A percentile compares a stretch with the other conserved stretches of the same genome.
These are phyloP conservation scores for Cyclotella sp. DNA, from an alignment of 108 stramenopile species.

Conservation along the genomic window DNA sequence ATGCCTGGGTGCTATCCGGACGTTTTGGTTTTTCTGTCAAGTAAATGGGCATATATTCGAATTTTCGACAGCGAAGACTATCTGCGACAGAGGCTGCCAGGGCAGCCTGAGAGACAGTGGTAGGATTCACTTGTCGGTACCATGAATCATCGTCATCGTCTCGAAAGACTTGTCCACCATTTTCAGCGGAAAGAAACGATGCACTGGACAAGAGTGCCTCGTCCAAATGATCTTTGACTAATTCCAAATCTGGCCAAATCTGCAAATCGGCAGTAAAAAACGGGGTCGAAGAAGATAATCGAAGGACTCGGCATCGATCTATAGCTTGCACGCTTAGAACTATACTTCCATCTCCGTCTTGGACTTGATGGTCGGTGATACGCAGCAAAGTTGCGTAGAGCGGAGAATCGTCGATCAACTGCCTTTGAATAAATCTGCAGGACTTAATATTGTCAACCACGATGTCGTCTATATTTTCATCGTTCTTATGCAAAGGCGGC, in stretches of 20 bases:
- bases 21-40: constrained; percentile 35
- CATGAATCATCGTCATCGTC: constrained; percentile 13
- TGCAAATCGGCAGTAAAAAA: constrained; percentile 51
- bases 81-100: constrained; percentile 37
- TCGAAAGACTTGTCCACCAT: neutral
- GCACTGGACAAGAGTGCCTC: constrained; percentile 31
- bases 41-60: constrained; percentile 43
- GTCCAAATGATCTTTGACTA: constrained; percentile 38
- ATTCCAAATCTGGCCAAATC: constrained; percentile 53
- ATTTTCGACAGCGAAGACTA: constrained; percentile 33
- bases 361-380: constrained; percentile 52
- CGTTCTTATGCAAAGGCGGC: constrained; percentile 2
- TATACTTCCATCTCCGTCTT: constrained; percentile 54
- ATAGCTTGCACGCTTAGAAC: constrained; percentile 57
- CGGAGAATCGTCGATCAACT: constrained; percentile 31
- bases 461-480: neutral
- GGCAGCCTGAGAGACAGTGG: constrained; percentile 35
- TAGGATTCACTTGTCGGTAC: constrained; percentile 1
- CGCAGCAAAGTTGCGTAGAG: constrained; percentile 54
- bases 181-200: constrained; percentile 13
- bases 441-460: constrained; percentile 1
- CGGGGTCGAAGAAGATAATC: constrained; percentile 18
- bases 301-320: constrained; percentile 40
- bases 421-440: constrained; percentile 15
- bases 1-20: constrained; percentile 5